Conservation (phyloP, 2,329 filamentous ascomycete species). For the Hymenoscyphus scutula region DNA sequence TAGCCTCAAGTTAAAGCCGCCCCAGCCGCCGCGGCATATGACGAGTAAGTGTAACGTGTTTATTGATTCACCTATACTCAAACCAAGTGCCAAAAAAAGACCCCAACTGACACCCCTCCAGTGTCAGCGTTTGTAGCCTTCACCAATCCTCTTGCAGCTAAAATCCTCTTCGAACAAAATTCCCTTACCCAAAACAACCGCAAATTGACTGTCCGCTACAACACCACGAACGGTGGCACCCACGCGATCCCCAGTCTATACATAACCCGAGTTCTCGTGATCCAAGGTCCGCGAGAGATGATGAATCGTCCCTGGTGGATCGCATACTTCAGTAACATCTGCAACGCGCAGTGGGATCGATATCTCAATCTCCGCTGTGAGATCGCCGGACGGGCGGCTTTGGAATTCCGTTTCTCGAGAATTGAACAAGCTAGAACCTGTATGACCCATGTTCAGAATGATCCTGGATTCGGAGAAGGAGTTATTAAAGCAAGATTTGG, state of each 20-base stretch:
- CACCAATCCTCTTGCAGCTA: neutral
- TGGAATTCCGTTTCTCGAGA: slow-evolving; percentile 6
- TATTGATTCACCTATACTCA: too few species aligned
- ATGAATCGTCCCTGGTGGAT: slow-evolving; percentile 1
- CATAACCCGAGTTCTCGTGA: neutral
- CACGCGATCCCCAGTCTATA: neutral
- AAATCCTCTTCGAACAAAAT: neutral
- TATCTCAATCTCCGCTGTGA: neutral
- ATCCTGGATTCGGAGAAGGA: neutral
- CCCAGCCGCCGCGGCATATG: neutral
- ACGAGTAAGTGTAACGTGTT: neutral
- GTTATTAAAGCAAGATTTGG: neutral
- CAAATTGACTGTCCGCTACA: neutral
- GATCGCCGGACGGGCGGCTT: neutral
- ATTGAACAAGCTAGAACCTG: slow-evolving; percentile 2
- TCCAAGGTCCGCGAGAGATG: neutral
- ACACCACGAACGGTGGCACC: neutral
- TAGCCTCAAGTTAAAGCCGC: slow-evolving; percentile 1
- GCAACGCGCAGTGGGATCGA: slow-evolving; percentile 1
- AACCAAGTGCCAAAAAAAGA: too few species aligned
- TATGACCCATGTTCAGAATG: neutral
- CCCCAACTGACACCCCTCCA: neutral
- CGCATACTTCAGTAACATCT: slow-evolving; percentile 2
- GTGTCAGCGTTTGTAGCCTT: slow-evolving; percentile 1
- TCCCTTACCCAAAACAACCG: neutral